phyloP scores from a whole-genome alignment of 176 grass and related monocot genomes.

The Avena insularis region DNA sequence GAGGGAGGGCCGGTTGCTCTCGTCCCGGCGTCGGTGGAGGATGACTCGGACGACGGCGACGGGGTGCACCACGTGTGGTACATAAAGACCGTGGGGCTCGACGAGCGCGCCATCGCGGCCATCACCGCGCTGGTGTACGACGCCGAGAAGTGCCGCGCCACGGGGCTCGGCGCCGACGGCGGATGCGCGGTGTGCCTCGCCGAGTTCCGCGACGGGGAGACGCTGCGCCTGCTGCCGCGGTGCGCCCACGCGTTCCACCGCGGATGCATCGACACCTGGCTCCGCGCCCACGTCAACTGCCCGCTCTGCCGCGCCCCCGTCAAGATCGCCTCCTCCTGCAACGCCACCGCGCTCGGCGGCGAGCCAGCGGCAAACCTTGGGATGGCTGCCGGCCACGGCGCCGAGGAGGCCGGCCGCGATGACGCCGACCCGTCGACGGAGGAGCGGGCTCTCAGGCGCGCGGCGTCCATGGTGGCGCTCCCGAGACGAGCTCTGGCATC shows the following conservation, averaged over 20 bases:
- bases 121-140: slow-evolving; percentile 81
- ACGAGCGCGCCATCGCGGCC: slow-evolving; percentile 73
- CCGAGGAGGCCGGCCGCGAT: neutral
- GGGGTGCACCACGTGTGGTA: slow-evolving; percentile 81
- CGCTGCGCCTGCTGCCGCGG: slow-evolving; percentile 77
- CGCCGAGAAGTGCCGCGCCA: slow-evolving; percentile 34
- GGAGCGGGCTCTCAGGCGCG: slow-evolving; percentile 38
- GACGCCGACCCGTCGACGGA: neutral
- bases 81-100: slow-evolving; percentile 83
- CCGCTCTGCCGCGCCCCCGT: slow-evolving; percentile 83
- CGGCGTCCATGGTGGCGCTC: slow-evolving; percentile 44
- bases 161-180: slow-evolving; percentile 1
- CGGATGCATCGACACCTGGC: slow-evolving; percentile 86
- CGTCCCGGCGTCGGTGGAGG: neutral
- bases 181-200: slow-evolving; percentile 81
- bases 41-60: slow-evolving; percentile 16
- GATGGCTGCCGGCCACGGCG: neutral
- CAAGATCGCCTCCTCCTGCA: slow-evolving; percentile 15
- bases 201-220: slow-evolving; percentile 81
- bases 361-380: neutral
- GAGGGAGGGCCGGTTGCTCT: neutral
- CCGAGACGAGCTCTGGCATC: slow-evolving; percentile 40
- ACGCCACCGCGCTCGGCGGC: neutral
- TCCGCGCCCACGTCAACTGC: slow-evolving; percentile 76
- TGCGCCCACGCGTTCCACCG: slow-evolving; percentile 88